These are phyloP conservation scores for Penicillium sp. DNA, from an alignment of 2,329 filamentous ascomycete genomes.

Conservation along the genomic window DNA sequence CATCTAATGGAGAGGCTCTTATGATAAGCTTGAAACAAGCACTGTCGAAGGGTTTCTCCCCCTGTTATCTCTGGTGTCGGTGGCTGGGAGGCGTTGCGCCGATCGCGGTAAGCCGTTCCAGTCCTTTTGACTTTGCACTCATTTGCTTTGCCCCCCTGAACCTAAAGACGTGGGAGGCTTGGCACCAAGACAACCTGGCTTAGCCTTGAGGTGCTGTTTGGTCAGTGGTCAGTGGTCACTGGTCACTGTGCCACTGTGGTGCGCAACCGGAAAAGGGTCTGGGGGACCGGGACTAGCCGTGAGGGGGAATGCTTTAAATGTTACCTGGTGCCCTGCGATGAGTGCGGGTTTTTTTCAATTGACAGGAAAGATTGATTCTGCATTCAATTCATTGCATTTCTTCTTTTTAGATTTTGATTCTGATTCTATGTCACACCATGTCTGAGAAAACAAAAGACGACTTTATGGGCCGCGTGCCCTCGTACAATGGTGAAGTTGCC, in stretches of 20 bases:
- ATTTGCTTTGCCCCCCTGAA: neutral
- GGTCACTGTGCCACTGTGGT: no score
- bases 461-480: neutral
- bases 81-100: neutral
- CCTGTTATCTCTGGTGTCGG: neutral
- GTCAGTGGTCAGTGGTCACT: no score
- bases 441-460: constrained; percentile 10
- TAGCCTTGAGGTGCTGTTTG: no score
- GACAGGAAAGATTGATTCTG: neutral
- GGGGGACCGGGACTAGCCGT: neutral
- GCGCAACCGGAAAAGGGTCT: neutral
- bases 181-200: neutral
- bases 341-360: neutral
- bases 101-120: neutral
- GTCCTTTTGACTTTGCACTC: neutral
- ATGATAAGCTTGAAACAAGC: neutral
- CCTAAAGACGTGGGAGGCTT: neutral
- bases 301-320: constrained; percentile 2
- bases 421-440: constrained; percentile 1
- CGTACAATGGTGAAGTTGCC: constrained; percentile 5
- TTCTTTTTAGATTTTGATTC: neutral
- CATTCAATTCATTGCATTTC: neutral
- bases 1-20: neutral
- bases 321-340: neutral
- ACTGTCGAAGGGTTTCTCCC: neutral